A percentile compares a stretch with the other conserved stretches of the same genome.
phyloP scores from a whole-genome alignment of 2,329 filamentous ascomycete genomes.

The Trichoderma oligosporum region DNA sequence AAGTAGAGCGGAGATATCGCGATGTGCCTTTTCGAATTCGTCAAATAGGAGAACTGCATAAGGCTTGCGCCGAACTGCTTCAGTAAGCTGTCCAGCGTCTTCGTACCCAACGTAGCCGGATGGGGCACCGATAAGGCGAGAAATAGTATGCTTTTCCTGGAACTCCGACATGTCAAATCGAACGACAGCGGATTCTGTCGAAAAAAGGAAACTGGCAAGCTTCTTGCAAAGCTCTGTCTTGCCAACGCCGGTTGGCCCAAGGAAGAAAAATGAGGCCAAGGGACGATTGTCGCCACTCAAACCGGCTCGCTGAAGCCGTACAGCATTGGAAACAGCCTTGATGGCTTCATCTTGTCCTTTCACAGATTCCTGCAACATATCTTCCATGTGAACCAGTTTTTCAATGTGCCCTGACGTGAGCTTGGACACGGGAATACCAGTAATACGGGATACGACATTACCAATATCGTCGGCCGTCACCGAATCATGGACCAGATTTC shows the following conservation, averaged over 20 bases:
- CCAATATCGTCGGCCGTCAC: constrained; percentile 96
- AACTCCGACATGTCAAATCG: constrained; percentile 98
- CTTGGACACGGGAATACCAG: constrained; percentile 89
- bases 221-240: constrained; percentile 98
- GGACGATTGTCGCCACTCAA: constrained; percentile 88
- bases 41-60: constrained; percentile 95
- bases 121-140: constrained; percentile 84
- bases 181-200: constrained; percentile 83
- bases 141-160: constrained; percentile 95
- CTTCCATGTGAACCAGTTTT: constrained; percentile 94
- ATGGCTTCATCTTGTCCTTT: constrained; percentile 93
- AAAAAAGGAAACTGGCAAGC: constrained; percentile 88
- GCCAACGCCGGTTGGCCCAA: constrained; percentile 92
- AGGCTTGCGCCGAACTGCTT: constrained; percentile 89
- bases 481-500: constrained; percentile 79
- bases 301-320: constrained; percentile 88
- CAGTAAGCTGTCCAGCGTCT: constrained; percentile 91
- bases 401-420: constrained; percentile 91
- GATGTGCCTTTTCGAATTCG: constrained; percentile 96
- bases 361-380: constrained; percentile 75
- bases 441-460: constrained; percentile 82
- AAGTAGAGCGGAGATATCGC: constrained; percentile 86
- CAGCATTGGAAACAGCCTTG: constrained; percentile 84
- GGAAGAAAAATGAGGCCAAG: constrained; percentile 93
- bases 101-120: constrained; percentile 97